Evolutionary conservation across 2,329 filamentous ascomycete genomes (phyloP).

Genomic region (Fonsecaea erecta): DNA sequence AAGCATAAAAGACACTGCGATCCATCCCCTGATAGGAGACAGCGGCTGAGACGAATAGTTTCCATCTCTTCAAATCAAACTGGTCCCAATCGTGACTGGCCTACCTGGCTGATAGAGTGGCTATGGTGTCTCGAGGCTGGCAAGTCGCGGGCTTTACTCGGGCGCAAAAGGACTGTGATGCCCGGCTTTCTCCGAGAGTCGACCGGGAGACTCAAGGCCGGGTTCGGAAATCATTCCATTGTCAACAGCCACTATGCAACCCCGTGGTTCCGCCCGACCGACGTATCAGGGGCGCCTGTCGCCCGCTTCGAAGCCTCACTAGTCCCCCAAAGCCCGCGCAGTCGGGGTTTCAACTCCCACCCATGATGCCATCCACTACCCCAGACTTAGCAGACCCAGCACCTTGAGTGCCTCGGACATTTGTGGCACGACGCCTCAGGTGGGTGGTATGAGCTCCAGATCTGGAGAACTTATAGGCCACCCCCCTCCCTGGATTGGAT

Average conservation of each 20-base stretch:
- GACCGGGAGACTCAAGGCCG: not conserved
- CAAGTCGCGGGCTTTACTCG: not conserved
- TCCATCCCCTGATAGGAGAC: not conserved
- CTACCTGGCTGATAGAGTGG: not conserved
- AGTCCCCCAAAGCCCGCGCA: no score
- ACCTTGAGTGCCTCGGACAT: not conserved
- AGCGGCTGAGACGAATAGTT: not conserved
- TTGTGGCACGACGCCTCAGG: not conserved
- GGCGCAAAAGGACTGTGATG: not conserved
- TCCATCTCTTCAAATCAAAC: not conserved
- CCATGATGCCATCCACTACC: not conserved
- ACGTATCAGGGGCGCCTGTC: not conserved
- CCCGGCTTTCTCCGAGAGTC: not conserved
- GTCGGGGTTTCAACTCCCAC: no score
- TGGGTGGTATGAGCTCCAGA: not conserved
- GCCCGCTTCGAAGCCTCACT: not conserved
- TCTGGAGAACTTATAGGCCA: not conserved
- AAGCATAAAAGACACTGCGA: not conserved
- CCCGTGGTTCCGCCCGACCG: not conserved
- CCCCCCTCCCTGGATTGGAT: not conserved
- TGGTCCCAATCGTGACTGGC: not conserved
- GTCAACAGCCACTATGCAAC: not conserved
- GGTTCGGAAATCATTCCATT: not conserved
- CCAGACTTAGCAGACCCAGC: not conserved
- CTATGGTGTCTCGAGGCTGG: not conserved